Percentiles rank a stretch among this genome's conserved stretches.
phyloP scores from a whole-genome alignment of 805 yeast genomes.

The Kuraishia molischiana region DNA sequence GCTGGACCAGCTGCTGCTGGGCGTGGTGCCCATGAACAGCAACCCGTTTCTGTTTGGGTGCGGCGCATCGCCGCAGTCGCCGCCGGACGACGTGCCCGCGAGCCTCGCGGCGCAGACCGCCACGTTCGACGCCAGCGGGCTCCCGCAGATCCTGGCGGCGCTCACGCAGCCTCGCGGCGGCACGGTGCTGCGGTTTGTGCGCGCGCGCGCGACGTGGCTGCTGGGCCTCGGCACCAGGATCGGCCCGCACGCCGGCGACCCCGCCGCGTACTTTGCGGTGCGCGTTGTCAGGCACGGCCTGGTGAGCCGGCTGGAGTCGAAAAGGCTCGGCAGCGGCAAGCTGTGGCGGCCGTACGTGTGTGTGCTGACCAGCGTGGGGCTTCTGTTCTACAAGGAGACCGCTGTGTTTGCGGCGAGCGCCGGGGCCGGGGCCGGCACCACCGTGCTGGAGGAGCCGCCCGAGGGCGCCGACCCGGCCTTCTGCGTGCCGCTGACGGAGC shows the following conservation, averaged over 20 bases:
- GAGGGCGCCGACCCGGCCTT: constrained; percentile 17
- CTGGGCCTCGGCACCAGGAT: constrained; percentile 8
- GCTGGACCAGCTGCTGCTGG: constrained; percentile 12
- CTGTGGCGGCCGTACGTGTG: constrained; percentile 36
- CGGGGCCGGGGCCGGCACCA: background rate
- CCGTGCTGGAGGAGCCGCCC: background rate
- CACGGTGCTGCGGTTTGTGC: constrained; percentile 14
- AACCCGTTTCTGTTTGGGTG: constrained; percentile 13
- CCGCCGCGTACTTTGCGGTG: constrained; percentile 1
- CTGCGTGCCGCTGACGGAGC: constrained; percentile 11
- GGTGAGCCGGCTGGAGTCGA: constrained; percentile 28
- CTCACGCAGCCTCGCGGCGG: background rate
- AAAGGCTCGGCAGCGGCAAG: constrained; percentile 13
- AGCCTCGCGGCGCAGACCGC: background rate
- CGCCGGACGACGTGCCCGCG: background rate
- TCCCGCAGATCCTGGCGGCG: background rate
- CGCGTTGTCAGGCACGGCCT: constrained; percentile 31
- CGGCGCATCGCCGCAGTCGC: background rate
- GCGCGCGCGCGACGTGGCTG: constrained; percentile 15
- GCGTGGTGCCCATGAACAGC: constrained; percentile 4
- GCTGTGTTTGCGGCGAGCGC: constrained; percentile 18
- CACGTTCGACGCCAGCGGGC: background rate
- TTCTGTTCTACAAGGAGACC: constrained; percentile 32
- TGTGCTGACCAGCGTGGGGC: constrained; percentile 39
- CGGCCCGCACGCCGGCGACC: background rate